Evolutionary conservation across 1,284 basidiomycete species (phyloP).

Genomic region (Ceratobasidium sp.): DNA sequence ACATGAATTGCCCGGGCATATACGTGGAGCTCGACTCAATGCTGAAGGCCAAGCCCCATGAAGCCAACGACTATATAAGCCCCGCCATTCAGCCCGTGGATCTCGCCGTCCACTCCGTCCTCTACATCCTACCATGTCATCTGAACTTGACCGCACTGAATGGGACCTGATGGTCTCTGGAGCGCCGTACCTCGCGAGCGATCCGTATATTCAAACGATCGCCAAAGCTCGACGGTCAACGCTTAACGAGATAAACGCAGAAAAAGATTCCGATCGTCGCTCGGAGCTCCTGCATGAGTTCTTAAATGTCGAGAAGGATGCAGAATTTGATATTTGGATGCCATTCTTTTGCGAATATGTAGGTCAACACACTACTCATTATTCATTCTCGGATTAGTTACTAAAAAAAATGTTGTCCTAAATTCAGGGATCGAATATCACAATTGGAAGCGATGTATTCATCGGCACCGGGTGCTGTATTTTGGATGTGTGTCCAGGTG

Average conservation of each 20-base stretch:
- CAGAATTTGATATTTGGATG: conserved; percentile 39
- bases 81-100: background rate
- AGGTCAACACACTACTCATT: no score
- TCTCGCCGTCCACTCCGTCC: background rate
- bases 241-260: conserved; percentile 45
- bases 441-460: conserved; percentile 49
- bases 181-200: conserved; percentile 46
- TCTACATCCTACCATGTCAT: background rate
- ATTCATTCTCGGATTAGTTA: no score
- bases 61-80: background rate
- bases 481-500: conserved; percentile 50
- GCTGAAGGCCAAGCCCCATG: background rate
- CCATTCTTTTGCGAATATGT: conserved; percentile 50
- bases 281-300: conserved; percentile 44
- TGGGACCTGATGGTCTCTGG: conserved; percentile 47
- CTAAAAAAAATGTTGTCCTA: no score
- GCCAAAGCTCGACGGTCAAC: conserved; percentile 41
- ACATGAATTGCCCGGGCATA: background rate
- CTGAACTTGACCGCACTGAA: conserved; percentile 37
- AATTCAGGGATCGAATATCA: conserved; percentile 52
- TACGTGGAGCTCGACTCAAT: background rate
- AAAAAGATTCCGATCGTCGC: conserved; percentile 42
- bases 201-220: conserved; percentile 47
- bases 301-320: conserved; percentile 41
- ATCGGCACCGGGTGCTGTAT: conserved; percentile 50